Evolutionary conservation across 495 filamentous ascomycete species (phyloP), one percentile per base, ranked within the genome.

Genomic region (Thermochaetoides thermophila): DNA sequence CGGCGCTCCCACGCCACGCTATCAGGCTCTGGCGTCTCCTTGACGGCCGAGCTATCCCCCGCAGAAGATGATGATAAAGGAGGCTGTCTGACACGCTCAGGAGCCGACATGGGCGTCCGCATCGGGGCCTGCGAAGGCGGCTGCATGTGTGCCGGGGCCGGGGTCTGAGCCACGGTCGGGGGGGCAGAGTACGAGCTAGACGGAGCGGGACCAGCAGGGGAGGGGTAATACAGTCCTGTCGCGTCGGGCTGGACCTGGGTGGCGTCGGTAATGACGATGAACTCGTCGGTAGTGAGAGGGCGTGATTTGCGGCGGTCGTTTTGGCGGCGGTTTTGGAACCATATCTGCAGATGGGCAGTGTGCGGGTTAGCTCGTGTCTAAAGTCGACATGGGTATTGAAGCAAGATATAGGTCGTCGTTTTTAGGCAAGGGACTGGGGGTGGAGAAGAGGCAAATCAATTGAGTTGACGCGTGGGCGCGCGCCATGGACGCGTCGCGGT

Each of bases 281-380:
- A 63, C 17, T 93, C 84, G 47, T 91, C 75, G 15, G 81, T 76
- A 18, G 84, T 69, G 13, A 94, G 64, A 17, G 89, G 89, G 39
- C 83, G 79, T 34, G 84, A 81, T 63, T 87, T 92, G 36, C 91
- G 73, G 35, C 91, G 74, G 47, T 85, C 78, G 57, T 85, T 92
- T 52, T 99, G 91, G 39, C 91, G 73, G 51, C 86, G 76, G 46
- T 99, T 99, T 52, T 96, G 91, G 57, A 99, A 99, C 91, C 91
- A 99, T 45, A 99, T 94, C 89, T 97, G 52, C 15, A 5, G 6
- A 19, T 12, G 4, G 20, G 30, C 8, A 28, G 35, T 17, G 44
- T 32, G 29, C 33, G 17, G 31, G 6, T 32, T 32, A 15, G 12
- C 18, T 13, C n/a, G 21, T 24, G 11, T 24, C 21, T 24, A 6